Evolutionary conservation across 768 basidiomycete species (phyloP).

Genomic region (Xerocomellus intermedius): DNA sequence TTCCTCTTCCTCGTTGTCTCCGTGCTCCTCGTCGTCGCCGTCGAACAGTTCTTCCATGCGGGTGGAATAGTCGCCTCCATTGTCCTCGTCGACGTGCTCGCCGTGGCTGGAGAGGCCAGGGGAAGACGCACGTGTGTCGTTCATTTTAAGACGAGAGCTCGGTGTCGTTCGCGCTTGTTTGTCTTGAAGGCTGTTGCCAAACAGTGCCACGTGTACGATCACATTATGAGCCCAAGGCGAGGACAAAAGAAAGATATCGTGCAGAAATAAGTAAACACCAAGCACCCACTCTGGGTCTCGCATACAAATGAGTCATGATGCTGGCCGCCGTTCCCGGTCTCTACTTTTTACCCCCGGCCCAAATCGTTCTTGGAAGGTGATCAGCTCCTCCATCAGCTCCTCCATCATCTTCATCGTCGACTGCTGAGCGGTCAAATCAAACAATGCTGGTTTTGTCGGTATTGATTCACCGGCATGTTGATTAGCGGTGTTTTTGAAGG

Average conservation of each 20-base stretch:
- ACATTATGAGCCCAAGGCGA: neutral
- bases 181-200: conserved; percentile 26
- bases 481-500: conserved; percentile 11
- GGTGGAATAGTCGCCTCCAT: conserved; percentile 25
- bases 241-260: conserved; percentile 10
- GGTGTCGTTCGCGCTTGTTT: conserved; percentile 20
- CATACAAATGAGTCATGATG: conserved; percentile 26
- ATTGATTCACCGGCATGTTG: conserved; percentile 12
- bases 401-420: conserved; percentile 84
- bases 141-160: conserved; percentile 5
- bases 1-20: conserved; percentile 59
- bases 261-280: conserved; percentile 15
- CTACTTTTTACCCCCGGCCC: conserved; percentile 55
- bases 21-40: conserved; percentile 43
- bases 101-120: conserved; percentile 18
- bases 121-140: conserved; percentile 5
- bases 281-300: neutral
- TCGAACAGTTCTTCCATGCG: conserved; percentile 31
- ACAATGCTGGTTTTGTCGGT: conserved; percentile 3
- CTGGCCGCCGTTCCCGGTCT: conserved; percentile 52
- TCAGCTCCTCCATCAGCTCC: conserved; percentile 86
- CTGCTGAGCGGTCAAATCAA: conserved; percentile 18
- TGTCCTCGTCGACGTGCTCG: conserved; percentile 22
- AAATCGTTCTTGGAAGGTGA: conserved; percentile 85
- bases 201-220: conserved; percentile 22